A percentile compares a stretch with the other conserved stretches of the same genome.
These are phyloP conservation scores for Globisporangium camurandrum DNA, from an alignment of 352 stramenopile species.

Conservation along the genomic window DNA sequence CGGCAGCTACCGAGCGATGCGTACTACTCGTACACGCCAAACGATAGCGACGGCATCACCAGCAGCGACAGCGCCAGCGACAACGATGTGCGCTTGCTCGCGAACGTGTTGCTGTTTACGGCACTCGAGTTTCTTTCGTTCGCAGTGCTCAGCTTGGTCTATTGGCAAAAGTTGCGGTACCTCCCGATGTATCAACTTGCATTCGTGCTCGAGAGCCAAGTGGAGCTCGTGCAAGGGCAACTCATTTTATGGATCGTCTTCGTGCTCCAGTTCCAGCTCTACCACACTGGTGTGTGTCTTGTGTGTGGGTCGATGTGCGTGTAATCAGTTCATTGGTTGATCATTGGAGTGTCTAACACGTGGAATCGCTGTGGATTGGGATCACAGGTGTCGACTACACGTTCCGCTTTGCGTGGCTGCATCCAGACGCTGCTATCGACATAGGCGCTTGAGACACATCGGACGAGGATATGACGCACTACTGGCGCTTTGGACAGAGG, in stretches of 20 bases:
- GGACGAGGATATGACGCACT: too few species aligned
- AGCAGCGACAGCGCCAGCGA: conserved; percentile 7
- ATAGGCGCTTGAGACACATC: too few species aligned
- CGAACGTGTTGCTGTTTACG: conserved; percentile 7
- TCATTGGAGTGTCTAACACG: background rate
- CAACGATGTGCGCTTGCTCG: conserved; percentile 5
- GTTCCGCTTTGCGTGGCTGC: conserved; percentile 2
- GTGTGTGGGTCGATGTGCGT: background rate
- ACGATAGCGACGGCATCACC: too few species aligned
- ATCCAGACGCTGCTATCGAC: too few species aligned
- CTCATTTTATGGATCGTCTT: conserved; percentile 24
- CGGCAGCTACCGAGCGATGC: conserved; percentile 17
- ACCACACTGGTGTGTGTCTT: conserved; percentile 17
- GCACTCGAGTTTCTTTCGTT: conserved; percentile 20
- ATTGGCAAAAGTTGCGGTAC: conserved; percentile 17
- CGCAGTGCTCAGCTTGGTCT: conserved; percentile 4
- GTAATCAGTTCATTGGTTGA: background rate
- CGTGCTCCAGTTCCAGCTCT: conserved; percentile 19
- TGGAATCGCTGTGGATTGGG: background rate
- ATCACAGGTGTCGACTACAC: conserved; percentile 10
- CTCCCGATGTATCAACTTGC: conserved; percentile 21
- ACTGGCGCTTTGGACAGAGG: too few species aligned
- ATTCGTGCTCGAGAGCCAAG: conserved; percentile 35
- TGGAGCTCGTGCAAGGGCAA: conserved; percentile 10
- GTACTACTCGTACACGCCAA: conserved; percentile 15